Conservation (phyloP, 306 rosid genomes). For the Rosa rugosa region DNA sequence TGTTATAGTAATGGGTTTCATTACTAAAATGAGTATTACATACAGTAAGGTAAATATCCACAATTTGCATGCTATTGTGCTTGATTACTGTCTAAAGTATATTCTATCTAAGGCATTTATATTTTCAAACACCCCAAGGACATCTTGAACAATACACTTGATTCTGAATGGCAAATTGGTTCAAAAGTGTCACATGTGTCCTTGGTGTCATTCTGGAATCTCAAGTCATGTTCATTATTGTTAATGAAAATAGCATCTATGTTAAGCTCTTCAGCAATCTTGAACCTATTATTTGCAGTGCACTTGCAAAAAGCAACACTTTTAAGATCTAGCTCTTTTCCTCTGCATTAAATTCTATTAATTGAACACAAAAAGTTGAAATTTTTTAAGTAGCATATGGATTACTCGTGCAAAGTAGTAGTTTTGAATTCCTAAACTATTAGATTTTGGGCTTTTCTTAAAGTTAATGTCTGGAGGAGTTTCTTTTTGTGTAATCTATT, state of each 20-base stretch:
- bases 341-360: neutral
- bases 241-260: neutral
- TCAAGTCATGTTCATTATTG: neutral
- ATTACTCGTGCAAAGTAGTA: neutral
- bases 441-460: neutral
- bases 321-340: neutral
- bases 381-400: neutral
- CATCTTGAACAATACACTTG: neutral
- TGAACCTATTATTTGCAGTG: neutral
- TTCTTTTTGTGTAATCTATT: neutral
- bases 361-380: neutral
- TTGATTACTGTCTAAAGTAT: no score
- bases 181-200: neutral
- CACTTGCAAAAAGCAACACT: neutral
- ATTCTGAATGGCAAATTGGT: no score
- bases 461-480: neutral
- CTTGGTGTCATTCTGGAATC: no score
- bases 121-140: neutral
- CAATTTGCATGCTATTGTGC: no score
- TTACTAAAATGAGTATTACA: neutral
- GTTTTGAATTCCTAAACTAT: neutral
- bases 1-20: neutral
- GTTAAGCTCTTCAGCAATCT: neutral
- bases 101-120: neutral
- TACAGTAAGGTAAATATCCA: neutral